These are phyloP conservation scores for Cyberlindnera mississippiensis DNA, from an alignment of 805 yeast species.

Conservation along the genomic window DNA sequence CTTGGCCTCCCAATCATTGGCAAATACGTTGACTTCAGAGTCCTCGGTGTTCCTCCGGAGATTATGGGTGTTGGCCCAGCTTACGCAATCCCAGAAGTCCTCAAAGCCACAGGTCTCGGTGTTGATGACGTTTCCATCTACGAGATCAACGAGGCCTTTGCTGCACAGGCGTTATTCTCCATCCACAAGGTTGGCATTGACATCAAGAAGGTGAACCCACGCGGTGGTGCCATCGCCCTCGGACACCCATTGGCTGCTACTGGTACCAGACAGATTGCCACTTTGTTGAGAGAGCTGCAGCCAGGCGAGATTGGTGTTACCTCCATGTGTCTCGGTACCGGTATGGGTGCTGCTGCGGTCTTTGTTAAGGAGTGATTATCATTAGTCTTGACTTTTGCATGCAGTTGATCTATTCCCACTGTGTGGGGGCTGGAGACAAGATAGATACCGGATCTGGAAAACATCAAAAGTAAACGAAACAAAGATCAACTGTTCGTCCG, in stretches of 20 bases:
- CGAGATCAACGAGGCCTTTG: slow-evolving; percentile 96
- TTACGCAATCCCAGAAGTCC: slow-evolving; percentile 82
- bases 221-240: slow-evolving; percentile 95
- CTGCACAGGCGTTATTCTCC: slow-evolving; percentile 87
- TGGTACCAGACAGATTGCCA: slow-evolving; percentile 93
- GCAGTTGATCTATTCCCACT: no score
- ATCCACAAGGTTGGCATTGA: slow-evolving; percentile 65
- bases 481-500: no score
- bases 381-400: no score
- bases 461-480: no score
- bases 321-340: slow-evolving; percentile 97
- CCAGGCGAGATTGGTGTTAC: slow-evolving; percentile 84
- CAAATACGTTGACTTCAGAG: slow-evolving; percentile 72
- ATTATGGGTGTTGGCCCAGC: slow-evolving; percentile 99
- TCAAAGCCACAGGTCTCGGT: slow-evolving; percentile 55
- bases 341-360: slow-evolving; percentile 96
- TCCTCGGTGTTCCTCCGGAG: slow-evolving; percentile 95
- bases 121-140: slow-evolving; percentile 67
- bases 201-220: slow-evolving; percentile 69
- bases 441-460: no score
- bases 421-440: no score
- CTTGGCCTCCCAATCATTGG: slow-evolving; percentile 70
- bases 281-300: slow-evolving; percentile 75
- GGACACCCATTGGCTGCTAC: slow-evolving; percentile 91
- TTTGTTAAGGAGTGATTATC: slow-evolving; percentile 63